These are phyloP conservation scores for Parastagonospora avenae DNA, from an alignment of 2,329 filamentous ascomycete species.

Conservation along the genomic window DNA sequence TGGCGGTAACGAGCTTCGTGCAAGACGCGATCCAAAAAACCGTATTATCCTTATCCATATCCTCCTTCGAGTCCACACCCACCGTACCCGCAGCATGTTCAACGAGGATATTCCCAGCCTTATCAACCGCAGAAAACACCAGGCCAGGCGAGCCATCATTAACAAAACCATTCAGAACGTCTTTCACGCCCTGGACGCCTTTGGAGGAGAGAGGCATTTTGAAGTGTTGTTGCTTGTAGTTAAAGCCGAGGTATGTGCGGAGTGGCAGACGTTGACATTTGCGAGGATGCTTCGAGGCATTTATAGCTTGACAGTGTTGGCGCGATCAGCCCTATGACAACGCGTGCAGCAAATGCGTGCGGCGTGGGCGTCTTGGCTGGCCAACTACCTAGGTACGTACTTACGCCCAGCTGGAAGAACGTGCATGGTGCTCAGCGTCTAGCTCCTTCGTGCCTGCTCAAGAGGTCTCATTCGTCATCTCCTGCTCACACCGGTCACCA, in stretches of 20 bases:
- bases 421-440: too few species aligned
- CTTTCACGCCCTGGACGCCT: slow-evolving; percentile 41
- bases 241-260: neutral
- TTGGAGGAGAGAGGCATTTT: slow-evolving; percentile 40
- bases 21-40: slow-evolving; percentile 64
- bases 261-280: too few species aligned
- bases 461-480: too few species aligned
- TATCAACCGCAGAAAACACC: slow-evolving; percentile 54
- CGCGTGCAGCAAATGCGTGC: too few species aligned
- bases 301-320: too few species aligned
- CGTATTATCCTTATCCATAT: slow-evolving; percentile 62
- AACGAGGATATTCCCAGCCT: slow-evolving; percentile 49
- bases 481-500: too few species aligned
- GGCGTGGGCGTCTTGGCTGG: too few species aligned
- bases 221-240: neutral
- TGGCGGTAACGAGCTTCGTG: slow-evolving; percentile 48
- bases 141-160: slow-evolving; percentile 49
- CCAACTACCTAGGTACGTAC: too few species aligned
- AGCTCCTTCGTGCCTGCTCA: too few species aligned
- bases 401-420: too few species aligned
- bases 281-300: too few species aligned
- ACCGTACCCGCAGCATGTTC: slow-evolving; percentile 51
- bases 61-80: slow-evolving; percentile 49
- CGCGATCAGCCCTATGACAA: too few species aligned
- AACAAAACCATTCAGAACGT: slow-evolving; percentile 39